phyloP scores from a whole-genome alignment of 192 early-diverging fungal species.

The Podila epigama region DNA sequence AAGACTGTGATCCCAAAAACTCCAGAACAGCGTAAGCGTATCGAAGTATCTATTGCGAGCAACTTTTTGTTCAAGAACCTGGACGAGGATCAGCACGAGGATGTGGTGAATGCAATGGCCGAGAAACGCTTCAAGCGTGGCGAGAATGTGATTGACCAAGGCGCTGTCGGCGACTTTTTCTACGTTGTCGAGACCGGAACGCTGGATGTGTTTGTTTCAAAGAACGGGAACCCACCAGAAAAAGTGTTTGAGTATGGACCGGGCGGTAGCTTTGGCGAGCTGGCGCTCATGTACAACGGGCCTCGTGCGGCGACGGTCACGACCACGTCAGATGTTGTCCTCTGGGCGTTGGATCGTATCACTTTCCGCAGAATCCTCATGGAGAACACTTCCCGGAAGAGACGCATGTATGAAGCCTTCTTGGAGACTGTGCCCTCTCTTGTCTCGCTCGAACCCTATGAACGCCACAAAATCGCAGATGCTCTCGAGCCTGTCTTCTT shows the following conservation, averaged over 20 bases:
- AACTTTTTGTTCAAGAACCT: constrained; percentile 95
- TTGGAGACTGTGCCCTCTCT: constrained; percentile 92
- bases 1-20: constrained; percentile 92
- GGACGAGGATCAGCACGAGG: constrained; percentile 94
- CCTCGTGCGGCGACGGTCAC: constrained; percentile 96
- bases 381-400: constrained; percentile 96
- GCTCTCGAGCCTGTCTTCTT: constrained; percentile 93
- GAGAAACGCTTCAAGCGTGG: constrained; percentile 79
- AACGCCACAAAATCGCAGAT: constrained; percentile 99
- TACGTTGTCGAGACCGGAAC: constrained; percentile 97
- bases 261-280: constrained; percentile 95
- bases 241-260: constrained; percentile 84
- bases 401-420: constrained; percentile 96
- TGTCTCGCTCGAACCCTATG: constrained; percentile 91
- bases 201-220: constrained; percentile 89
- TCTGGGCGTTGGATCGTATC: constrained; percentile 98
- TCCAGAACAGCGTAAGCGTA: constrained; percentile 82
- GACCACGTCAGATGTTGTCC: constrained; percentile 80
- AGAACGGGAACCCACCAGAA: constrained; percentile 65
- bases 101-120: constrained; percentile 96
- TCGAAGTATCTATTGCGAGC: constrained; percentile 78
- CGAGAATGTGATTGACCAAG: constrained; percentile 90
- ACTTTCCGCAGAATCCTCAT: constrained; percentile 97
- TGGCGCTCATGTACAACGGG: constrained; percentile 99
- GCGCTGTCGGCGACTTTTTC: constrained; percentile 96